Base-by-base conservation (phyloP, 768 basidiomycete genomes). In the Auricularia sp. region DNA sequence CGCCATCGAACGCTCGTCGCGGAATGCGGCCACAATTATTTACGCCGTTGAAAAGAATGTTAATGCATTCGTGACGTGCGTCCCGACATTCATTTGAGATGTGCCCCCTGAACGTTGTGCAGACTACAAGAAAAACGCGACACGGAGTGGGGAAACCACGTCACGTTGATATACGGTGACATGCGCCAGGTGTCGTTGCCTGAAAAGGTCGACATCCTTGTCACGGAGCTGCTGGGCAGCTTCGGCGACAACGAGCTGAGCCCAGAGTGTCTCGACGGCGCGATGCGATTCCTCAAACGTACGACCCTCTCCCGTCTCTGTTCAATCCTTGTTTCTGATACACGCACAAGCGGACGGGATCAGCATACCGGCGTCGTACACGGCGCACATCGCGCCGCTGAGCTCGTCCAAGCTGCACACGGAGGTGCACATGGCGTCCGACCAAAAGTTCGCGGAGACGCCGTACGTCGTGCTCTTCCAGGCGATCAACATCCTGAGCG, bases 401-500 rank as follows among this genome's bases (percentile, higher is more conserved):
- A 94, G 95, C 3, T 97, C 95, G 2, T 90, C 94, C 2, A 98
- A 95, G 73, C 80, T 99, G 11, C 90, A 88, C 77, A 88, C 88
- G 67, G 92, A 95, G 71, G 92, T 93, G 0, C 74, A 78, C 63
- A 89, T 83, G 70, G 86, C 83, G 67, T 69, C 62, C 59, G 67
- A 70, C 42, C 76, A 83, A 39, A 92, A 90, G 74, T 83, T 85
- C 33, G 74, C 90, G 65, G 97, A 99, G 76, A 98, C 94, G 37
- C 96, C 97, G 0, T 98, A 98, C 70, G 97, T 99, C 18, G 97
- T 98, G 67, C 96, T 98, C 95, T 93, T 99, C 74, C 88, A 92
- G 71, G 91, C 93, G 8, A 90, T 93, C 67, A 95, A 94, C 68
- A 82, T 94, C 65, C 80, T 99, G 51, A 92, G 90, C 65, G 94